These are phyloP conservation scores for Saccharomycopsis fodiens DNA, from an alignment of 805 yeast species.

Conservation along the genomic window DNA sequence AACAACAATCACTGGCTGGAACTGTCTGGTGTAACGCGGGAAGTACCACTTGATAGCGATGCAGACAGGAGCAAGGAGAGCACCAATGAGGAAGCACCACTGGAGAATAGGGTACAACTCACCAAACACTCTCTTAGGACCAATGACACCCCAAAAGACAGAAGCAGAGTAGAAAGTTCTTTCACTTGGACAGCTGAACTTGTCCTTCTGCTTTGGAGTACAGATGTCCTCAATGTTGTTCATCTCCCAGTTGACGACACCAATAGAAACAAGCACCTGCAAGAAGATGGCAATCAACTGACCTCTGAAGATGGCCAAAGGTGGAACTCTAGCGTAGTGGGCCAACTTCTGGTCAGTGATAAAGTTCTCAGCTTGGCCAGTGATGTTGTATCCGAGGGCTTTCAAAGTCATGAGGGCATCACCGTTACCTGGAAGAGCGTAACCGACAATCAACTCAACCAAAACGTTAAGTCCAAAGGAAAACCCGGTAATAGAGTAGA, in stretches of 20 bases:
- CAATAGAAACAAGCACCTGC: constrained; percentile 28
- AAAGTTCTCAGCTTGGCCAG: constrained; percentile 56
- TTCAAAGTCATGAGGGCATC: constrained; percentile 45
- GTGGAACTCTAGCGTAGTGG: constrained; percentile 53
- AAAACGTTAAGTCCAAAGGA: constrained; percentile 43
- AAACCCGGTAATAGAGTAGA: constrained; percentile 42
- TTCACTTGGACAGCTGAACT: constrained; percentile 34
- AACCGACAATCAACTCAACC: constrained; percentile 50
- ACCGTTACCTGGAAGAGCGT: constrained; percentile 50
- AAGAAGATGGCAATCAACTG: constrained; percentile 30
- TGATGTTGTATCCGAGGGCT: constrained; percentile 50
- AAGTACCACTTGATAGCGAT: constrained; percentile 26
- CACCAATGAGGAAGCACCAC: constrained; percentile 59
- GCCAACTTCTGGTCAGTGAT: constrained; percentile 49
- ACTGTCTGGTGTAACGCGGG: constrained; percentile 27
- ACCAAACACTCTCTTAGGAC: constrained; percentile 48
- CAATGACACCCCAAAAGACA: constrained; percentile 48
- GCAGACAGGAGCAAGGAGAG: constrained; percentile 28
- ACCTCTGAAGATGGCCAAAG: constrained; percentile 47
- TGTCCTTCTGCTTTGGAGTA: constrained; percentile 29
- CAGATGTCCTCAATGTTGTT: constrained; percentile 31
- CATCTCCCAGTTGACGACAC: constrained; percentile 31
- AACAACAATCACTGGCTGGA: constrained; percentile 44
- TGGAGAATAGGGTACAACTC: constrained; percentile 53
- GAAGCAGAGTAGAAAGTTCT: constrained; percentile 43